Conservation (phyloP, 129 eudicot species). For the Silybum marianum region DNA sequence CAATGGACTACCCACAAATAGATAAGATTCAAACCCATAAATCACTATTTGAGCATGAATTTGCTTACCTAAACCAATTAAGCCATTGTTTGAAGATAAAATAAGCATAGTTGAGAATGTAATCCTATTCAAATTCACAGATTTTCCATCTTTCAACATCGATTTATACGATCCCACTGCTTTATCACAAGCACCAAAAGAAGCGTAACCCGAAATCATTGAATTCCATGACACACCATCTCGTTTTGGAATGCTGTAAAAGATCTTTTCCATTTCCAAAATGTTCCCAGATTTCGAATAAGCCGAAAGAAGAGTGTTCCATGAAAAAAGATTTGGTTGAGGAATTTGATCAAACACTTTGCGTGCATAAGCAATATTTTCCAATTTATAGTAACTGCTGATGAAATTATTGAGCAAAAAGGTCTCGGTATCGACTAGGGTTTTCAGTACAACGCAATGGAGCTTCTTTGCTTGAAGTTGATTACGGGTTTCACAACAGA, state of each 20-base stretch:
- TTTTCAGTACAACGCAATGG: slow-evolving; percentile 61
- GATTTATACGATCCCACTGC: slow-evolving; percentile 57
- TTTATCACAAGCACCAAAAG: slow-evolving; percentile 39
- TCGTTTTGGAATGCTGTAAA: slow-evolving; percentile 50
- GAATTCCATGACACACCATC: slow-evolving; percentile 92
- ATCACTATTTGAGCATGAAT: slow-evolving; percentile 72
- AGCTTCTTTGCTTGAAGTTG: slow-evolving; percentile 62
- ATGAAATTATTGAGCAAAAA: slow-evolving; percentile 71
- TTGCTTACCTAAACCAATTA: slow-evolving; percentile 61
- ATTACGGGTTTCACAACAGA: slow-evolving; percentile 61
- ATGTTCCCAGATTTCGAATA: slow-evolving; percentile 68
- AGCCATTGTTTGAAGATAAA: slow-evolving; percentile 51
- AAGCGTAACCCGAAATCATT: slow-evolving; percentile 66
- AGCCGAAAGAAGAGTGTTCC: slow-evolving; percentile 78
- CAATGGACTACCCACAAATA: slow-evolving; percentile 85
- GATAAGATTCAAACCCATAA: slow-evolving; percentile 68
- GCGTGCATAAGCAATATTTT: slow-evolving; percentile 62
- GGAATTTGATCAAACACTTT: slow-evolving; percentile 84
- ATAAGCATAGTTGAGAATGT: slow-evolving; percentile 76
- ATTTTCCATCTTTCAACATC: slow-evolving; percentile 62
- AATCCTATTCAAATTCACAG: slow-evolving; percentile 62
- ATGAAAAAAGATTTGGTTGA: slow-evolving; percentile 69
- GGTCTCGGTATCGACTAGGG: slow-evolving; percentile 51
- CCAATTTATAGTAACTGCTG: slow-evolving; percentile 49
- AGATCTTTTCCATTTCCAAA: slow-evolving; percentile 57